Percentiles rank a stretch among this genome's conserved stretches.
Conservation (phyloP, 139 green algal species). For the Coccomyxa sp. region DNA sequence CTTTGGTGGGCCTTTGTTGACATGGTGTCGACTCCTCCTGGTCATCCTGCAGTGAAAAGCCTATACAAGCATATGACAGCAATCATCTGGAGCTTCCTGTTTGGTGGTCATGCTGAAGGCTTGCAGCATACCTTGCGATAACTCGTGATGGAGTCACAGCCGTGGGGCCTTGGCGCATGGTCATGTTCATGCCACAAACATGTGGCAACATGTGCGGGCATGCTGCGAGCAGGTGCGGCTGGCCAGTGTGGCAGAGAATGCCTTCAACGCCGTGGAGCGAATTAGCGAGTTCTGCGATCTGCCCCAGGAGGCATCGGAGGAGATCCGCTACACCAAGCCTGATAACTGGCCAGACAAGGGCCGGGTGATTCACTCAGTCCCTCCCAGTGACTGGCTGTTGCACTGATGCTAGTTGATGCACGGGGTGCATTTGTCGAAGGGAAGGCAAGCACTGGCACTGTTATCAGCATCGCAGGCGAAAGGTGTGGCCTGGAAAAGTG, state of each 20-base stretch:
- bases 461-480: too few species aligned
- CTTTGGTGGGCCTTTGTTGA: background rate
- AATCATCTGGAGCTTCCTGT: background rate
- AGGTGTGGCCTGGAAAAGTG: too few species aligned
- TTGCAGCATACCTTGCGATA: background rate
- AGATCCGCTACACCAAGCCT: constrained; percentile 5
- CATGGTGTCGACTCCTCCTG: background rate
- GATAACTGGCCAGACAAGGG: constrained; percentile 21
- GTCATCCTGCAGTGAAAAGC: background rate
- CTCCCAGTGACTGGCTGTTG: too few species aligned
- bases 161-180: background rate
- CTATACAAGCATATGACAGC: background rate
- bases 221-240: constrained; percentile 18
- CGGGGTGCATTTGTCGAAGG: too few species aligned
- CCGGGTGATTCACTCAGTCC: background rate
- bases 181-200: too few species aligned
- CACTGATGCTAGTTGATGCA: too few species aligned
- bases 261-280: constrained; percentile 91
- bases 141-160: background rate
- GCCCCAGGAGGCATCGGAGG: constrained; percentile 24
- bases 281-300: constrained; percentile 73
- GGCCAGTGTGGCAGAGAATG: constrained; percentile 63
- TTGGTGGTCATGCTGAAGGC: background rate
- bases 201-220: background rate
- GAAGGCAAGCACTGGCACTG: too few species aligned